Evolutionary conservation across 1,284 basidiomycete species (phyloP), one percentile per base, ranked within the genome.

Genomic region (Tylopilus sp.): DNA sequence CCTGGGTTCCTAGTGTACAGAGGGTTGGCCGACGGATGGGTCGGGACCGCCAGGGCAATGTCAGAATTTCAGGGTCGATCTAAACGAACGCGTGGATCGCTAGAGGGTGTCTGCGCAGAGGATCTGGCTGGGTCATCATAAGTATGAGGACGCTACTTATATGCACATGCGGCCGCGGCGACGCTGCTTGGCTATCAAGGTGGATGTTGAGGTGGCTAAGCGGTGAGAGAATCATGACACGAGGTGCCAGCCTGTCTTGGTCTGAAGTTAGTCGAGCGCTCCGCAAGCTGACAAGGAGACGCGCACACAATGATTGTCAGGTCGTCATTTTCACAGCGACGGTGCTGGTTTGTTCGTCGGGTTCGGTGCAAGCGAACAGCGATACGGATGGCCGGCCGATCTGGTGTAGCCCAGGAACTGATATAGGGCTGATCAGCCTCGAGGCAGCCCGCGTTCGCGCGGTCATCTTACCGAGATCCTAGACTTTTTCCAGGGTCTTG

Each of bases 401-500:
- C 19, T 21, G 3, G 7, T 16, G 28, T 46, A 21, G 46, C 9
- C 6, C 12, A 36, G 40, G 45, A 45, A 29, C 48, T 45, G 6
- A n/a, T 23, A 31, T 21, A 18, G n/a, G 33, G 40, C 31, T 48
- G 35, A 36, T 48, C 30, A 29, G 37, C 48, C 48, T 49, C 19
- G 31, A 48, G 48, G 48, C 45, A 25, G 30, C 7, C n/a, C 37
- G 3, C 11, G 37, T 49, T 49, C 48, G 30, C 48, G 48, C 48
- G 48, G 34, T 49, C 48, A 48, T 49, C 25, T 48, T 26, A 13
- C 21, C n/a, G 15, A 29, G 21, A n/a, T 29, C 21, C 29, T 21
- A 5, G 28, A 2, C 16, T 31, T 46, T 23, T 48, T 46, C 7
- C 43, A 47, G 46, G 44, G 35, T 19, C 18, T n/a, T 0, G 10